Evolutionary conservation across 805 yeast genomes (phyloP), one percentile per base, ranked within the genome.

Genomic region (Ogataea trehalophila): DNA sequence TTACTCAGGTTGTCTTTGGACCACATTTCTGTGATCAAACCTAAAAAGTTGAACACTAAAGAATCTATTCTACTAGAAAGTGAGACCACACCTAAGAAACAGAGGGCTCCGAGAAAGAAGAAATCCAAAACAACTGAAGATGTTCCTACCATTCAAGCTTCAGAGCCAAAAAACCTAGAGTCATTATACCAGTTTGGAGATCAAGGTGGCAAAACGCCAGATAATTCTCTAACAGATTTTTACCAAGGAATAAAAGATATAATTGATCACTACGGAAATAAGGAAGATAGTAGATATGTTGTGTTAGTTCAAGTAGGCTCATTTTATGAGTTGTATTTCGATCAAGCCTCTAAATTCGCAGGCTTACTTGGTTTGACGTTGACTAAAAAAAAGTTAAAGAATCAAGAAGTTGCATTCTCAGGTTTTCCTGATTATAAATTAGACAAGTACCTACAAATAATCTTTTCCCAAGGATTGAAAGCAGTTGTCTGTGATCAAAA

Each of bases 401-500:
- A 62, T 18, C 68, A 69, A 47, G 71, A 71, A 29, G 75, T 85
- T 0, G 80, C 95, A 0, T 89, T 94, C 86, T 88, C 97, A 0
- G 99, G 99, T 0, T 94, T 94, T 57, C 99, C 99, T 0, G 71
- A 77, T 5, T 66, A 69, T 38, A 87, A 82, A 47, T 65, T 90
- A 17, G 86, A 83, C 46, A 77, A 89, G 48, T 91, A 87, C 60
- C 76, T 90, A 35, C 80, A 81, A 56, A 72, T 82, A 0, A 73
- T 91, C 26, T 95, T 94, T 2, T 81, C 83, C 46, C 66, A 77
- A 20, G 83, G 82, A 2, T 72, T 75, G 43, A 85, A 83, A 45
- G 97, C 90, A 0, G 96, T 92, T 0, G 73, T 91, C 6, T 80
- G 88, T n/a, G 94, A 87, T 56, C 95, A 92, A 65, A 73, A 66